These are phyloP conservation scores for Tricholoma bakamatsutake DNA, from an alignment of 768 basidiomycete genomes.

Conservation along the genomic window DNA sequence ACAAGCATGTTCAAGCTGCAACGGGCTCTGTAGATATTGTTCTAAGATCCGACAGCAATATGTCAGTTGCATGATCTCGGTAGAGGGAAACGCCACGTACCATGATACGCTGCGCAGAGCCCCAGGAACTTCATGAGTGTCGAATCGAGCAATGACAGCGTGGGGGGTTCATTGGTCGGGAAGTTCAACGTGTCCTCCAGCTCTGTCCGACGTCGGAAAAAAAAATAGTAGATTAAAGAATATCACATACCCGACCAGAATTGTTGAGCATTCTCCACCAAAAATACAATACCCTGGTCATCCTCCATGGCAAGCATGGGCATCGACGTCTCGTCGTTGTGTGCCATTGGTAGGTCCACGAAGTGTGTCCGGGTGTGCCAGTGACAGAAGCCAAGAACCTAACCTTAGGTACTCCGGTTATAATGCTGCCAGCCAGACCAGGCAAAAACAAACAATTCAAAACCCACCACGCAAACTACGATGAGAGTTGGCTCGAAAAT, in stretches of 20 bases:
- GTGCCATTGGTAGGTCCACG: conserved; percentile 15
- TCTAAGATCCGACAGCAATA: conserved; percentile 33
- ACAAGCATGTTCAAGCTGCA: conserved; percentile 84
- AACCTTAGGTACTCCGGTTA: neutral
- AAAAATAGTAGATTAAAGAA: neutral
- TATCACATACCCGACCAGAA: conserved; percentile 78
- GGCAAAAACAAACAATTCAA: too few species aligned
- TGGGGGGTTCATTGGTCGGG: conserved; percentile 54
- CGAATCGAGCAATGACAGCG: conserved; percentile 72
- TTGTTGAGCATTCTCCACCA: conserved; percentile 78
- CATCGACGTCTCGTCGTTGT: conserved; percentile 18
- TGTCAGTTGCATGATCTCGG: conserved; percentile 1
- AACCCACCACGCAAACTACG: too few species aligned
- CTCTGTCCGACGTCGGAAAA: conserved; percentile 42
- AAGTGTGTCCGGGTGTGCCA: neutral
- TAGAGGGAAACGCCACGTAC: conserved; percentile 35
- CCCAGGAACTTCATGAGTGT: conserved; percentile 71
- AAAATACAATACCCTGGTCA: conserved; percentile 74
- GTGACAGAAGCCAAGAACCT: neutral
- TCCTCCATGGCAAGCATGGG: conserved; percentile 48
- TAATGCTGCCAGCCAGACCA: neutral
- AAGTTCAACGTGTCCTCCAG: conserved; percentile 78
- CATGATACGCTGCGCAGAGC: conserved; percentile 83
- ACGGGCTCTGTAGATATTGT: conserved; percentile 75
- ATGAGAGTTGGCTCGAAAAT: too few species aligned